phyloP scores from a whole-genome alignment of 495 filamentous ascomycete genomes.

The Hypoxylon subgilvum region DNA sequence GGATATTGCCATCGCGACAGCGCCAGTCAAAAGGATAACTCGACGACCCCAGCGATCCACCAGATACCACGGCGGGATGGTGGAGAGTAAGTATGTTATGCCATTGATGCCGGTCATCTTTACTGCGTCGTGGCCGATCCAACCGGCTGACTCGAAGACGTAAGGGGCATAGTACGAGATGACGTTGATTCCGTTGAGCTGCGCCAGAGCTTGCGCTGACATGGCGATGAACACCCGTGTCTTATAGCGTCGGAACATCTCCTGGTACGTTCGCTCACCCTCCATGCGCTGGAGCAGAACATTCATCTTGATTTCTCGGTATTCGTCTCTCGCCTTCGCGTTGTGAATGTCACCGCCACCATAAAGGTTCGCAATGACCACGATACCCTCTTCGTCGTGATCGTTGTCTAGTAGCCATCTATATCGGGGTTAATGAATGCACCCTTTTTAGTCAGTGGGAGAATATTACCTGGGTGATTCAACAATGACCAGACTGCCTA shows the following conservation, averaged over 20 bases:
- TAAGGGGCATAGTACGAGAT: constrained; percentile 98
- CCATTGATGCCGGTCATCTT: constrained; percentile 98
- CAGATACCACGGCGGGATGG: constrained; percentile 95
- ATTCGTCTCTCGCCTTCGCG: constrained; percentile 87
- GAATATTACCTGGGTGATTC: constrained; percentile 86
- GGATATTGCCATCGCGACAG: constrained; percentile 86
- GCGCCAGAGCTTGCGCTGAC: constrained; percentile 94
- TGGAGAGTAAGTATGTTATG: constrained; percentile 86
- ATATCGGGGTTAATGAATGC: constrained; percentile 17
- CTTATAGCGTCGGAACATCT: constrained; percentile 94
- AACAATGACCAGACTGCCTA: constrained; percentile 89
- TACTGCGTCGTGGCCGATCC: constrained; percentile 86
- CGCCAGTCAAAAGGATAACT: constrained; percentile 87
- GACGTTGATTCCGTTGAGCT: constrained; percentile 98
- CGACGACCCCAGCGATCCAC: constrained; percentile 93
- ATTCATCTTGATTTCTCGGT: constrained; percentile 98
- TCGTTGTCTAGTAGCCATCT: constrained; percentile 98
- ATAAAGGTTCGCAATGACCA: constrained; percentile 96
- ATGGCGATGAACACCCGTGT: constrained; percentile 97
- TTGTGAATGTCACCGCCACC: constrained; percentile 94
- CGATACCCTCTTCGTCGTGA: constrained; percentile 96
- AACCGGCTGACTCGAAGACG: constrained; percentile 95
- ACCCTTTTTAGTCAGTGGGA: constrained; percentile 10
- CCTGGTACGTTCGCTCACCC: constrained; percentile 85
- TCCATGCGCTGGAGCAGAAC: constrained; percentile 92